Evolutionary conservation across 208 protist genomes (phyloP).

Genomic region (Porcisia deanei): DNA sequence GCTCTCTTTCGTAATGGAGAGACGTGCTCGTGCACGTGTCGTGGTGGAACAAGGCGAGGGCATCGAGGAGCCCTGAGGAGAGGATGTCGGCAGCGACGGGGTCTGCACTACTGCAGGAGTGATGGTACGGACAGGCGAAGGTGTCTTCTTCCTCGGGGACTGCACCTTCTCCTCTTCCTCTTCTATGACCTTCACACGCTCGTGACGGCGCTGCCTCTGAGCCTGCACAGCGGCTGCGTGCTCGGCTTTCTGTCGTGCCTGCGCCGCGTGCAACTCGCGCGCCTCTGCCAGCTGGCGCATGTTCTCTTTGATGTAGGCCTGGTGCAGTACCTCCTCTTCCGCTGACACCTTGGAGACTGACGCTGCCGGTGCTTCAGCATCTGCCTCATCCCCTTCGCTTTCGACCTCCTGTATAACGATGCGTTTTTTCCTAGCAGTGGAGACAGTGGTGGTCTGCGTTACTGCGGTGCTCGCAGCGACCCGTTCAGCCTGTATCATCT

Average conservation of each 20-base stretch:
- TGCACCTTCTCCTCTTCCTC: slow-evolving; percentile 34
- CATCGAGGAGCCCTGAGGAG: background rate
- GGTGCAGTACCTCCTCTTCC: slow-evolving; percentile 29
- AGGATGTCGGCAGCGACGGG: background rate
- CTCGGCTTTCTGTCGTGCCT: slow-evolving; percentile 34
- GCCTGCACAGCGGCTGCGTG: slow-evolving; percentile 37
- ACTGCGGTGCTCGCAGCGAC: background rate
- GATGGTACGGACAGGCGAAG: slow-evolving; percentile 2
- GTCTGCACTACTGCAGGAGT: slow-evolving; percentile 9
- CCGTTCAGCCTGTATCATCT: slow-evolving; percentile 67
- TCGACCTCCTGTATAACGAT: slow-evolving; percentile 88
- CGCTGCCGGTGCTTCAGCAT: slow-evolving; percentile 3
- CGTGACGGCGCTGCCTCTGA: slow-evolving; percentile 36
- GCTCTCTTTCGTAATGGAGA: slow-evolving; percentile 52
- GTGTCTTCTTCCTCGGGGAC: background rate
- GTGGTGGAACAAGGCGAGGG: background rate
- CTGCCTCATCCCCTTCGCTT: slow-evolving; percentile 66
- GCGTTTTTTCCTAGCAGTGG: slow-evolving; percentile 47
- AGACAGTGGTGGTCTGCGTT: background rate
- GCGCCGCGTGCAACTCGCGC: slow-evolving; percentile 24
- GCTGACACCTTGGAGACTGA: slow-evolving; percentile 5
- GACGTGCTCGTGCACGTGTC: slow-evolving; percentile 28
- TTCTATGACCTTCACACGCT: slow-evolving; percentile 78
- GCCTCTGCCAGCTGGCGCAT: slow-evolving; percentile 39
- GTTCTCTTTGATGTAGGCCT: slow-evolving; percentile 43